A percentile compares a stretch with the other conserved stretches of the same genome.
phyloP scores from a whole-genome alignment of 225 moss, liverwort and hornwort species.

The Bryum argenteum region DNA sequence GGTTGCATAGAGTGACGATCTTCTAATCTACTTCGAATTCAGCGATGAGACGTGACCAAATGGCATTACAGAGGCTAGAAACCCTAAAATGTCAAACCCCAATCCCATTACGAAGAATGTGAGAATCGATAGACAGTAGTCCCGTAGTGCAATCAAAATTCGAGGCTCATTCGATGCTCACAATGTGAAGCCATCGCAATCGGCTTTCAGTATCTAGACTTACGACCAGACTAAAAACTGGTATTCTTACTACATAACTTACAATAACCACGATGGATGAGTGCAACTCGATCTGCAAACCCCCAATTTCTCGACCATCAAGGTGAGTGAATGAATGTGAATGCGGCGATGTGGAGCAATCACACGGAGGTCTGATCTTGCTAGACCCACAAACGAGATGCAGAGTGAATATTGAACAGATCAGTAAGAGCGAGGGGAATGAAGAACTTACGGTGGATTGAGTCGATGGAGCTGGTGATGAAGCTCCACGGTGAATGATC shows the following conservation, averaged over 20 bases:
- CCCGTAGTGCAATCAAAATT: too few relatives aligned
- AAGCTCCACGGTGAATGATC: constrained; percentile 1
- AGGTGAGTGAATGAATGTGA: neutral
- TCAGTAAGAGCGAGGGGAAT: neutral
- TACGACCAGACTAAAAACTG: too few relatives aligned
- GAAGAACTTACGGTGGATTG: constrained; percentile 26
- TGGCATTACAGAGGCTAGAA: neutral
- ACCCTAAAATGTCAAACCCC: constrained; percentile 2
- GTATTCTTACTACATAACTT: too few relatives aligned
- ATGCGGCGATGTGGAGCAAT: neutral
- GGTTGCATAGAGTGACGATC: too few relatives aligned
- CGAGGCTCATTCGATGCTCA: too few relatives aligned
- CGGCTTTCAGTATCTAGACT: too few relatives aligned
- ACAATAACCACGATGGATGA: too few relatives aligned
- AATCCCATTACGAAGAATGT: constrained; percentile 1
- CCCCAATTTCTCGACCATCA: neutral
- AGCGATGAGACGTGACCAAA: too few relatives aligned
- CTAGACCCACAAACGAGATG: constrained; percentile 1
- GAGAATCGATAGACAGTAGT: neutral
- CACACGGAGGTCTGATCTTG: neutral
- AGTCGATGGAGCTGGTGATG: neutral
- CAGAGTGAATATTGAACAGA: neutral
- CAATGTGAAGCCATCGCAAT: too few relatives aligned
- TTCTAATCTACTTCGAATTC: too few relatives aligned
- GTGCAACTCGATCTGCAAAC: too few relatives aligned